Evolutionary conservation across 768 basidiomycete species (phyloP).

Genomic region (Panellus pusillus): DNA sequence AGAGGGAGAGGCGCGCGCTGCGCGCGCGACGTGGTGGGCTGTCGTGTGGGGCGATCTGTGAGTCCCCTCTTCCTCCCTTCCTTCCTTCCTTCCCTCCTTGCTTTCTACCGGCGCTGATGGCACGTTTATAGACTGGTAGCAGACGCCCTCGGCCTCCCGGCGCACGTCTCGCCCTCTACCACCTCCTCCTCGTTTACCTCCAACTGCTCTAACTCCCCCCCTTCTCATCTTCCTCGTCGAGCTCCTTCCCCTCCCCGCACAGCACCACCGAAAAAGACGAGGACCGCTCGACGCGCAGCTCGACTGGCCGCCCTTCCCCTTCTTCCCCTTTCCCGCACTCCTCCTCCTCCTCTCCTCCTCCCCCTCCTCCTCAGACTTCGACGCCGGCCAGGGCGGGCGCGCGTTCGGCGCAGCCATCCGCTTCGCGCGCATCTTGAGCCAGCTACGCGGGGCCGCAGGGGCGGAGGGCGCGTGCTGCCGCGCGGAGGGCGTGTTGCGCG

Average conservation of each 20-base stretch:
- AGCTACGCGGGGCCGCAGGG: slow-evolving; percentile 1
- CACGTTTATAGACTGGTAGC: slow-evolving; percentile 56
- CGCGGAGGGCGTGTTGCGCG: slow-evolving; percentile 8
- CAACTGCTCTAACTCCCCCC: no score
- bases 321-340: no score
- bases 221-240: background rate
- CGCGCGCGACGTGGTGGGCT: slow-evolving; percentile 76
- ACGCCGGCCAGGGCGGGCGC: background rate
- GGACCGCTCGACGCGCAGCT: background rate
- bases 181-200: no score
- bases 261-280: background rate
- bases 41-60: slow-evolving; percentile 77
- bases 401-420: background rate
- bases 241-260: background rate
- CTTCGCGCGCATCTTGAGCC: slow-evolving; percentile 5
- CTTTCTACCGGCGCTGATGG: slow-evolving; percentile 6
- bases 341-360: no score
- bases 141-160: slow-evolving; percentile 40
- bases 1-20: slow-evolving; percentile 31
- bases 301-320: no score
- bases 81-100: background rate
- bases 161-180: background rate
- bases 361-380: no score
- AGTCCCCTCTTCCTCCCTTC: slow-evolving; percentile 29
- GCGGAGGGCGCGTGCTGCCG: background rate